A percentile compares a stretch with the other conserved stretches of the same genome.
phyloP scores from a whole-genome alignment of 2,329 filamentous ascomycete species.

The Fusarium mexicanum region DNA sequence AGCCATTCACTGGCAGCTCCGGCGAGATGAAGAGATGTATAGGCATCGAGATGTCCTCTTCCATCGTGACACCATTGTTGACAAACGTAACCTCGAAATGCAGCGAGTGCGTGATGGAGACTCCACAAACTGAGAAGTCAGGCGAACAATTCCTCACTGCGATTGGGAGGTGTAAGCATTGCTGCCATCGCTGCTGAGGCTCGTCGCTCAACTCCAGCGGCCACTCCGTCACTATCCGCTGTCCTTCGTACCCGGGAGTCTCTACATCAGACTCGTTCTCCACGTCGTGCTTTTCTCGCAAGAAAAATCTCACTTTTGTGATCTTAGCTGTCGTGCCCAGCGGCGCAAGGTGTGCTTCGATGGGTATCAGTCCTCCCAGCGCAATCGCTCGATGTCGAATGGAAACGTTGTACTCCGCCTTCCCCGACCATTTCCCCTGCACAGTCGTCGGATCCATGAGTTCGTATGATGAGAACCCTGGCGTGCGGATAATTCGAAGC shows the following conservation, averaged over 20 bases:
- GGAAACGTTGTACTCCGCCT: background rate
- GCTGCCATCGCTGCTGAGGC: background rate
- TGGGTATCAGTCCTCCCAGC: background rate
- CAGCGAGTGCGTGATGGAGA: background rate
- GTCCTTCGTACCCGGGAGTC: background rate
- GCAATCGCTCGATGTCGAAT: slow-evolving; percentile 6
- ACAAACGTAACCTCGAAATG: background rate
- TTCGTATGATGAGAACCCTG: background rate
- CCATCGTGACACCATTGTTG: background rate
- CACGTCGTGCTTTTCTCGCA: background rate
- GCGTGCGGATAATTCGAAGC: background rate
- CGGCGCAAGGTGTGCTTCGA: background rate
- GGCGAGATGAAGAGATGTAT: slow-evolving; percentile 8
- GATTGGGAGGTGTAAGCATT: background rate
- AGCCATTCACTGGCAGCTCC: background rate
- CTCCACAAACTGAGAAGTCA: background rate
- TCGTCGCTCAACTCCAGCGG: background rate
- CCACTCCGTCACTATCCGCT: slow-evolving; percentile 1
- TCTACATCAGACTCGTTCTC: background rate
- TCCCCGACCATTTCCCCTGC: background rate
- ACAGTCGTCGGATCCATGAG: slow-evolving; percentile 3
- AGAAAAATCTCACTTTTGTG: background rate
- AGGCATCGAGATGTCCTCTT: slow-evolving; percentile 1
- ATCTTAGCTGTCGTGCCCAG: background rate
- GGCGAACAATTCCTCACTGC: background rate